Evolutionary conservation across 192 early-diverging fungal species (phyloP).

Genomic region (Mortierella antarctica): DNA sequence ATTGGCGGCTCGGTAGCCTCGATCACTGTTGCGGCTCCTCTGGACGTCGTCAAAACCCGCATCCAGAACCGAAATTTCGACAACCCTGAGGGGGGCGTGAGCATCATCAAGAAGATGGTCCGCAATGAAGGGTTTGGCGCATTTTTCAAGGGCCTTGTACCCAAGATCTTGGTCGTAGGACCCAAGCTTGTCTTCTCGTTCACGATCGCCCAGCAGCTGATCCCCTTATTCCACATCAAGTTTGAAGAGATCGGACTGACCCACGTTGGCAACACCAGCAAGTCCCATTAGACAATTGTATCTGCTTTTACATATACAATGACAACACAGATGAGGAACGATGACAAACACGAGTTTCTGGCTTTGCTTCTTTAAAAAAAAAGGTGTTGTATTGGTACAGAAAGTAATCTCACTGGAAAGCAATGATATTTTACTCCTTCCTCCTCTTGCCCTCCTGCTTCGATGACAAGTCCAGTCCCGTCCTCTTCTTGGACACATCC

Average conservation of each 20-base stretch:
- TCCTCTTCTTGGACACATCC: conserved; percentile 44
- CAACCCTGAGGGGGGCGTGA: conserved; percentile 86
- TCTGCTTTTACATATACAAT: neutral
- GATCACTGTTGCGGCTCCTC: conserved; percentile 91
- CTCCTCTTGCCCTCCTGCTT: conserved; percentile 47
- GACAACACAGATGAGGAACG: no score
- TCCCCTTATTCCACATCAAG: conserved; percentile 74
- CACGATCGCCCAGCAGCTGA: conserved; percentile 93
- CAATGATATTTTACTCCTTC: conserved; percentile 17
- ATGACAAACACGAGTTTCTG: neutral
- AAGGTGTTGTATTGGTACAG: neutral
- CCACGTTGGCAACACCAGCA: conserved; percentile 21
- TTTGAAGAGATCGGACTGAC: conserved; percentile 45
- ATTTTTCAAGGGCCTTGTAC: conserved; percentile 95
- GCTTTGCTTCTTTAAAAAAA: conserved; percentile 1
- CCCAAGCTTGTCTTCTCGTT: conserved; percentile 98
- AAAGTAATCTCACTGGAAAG: neutral
- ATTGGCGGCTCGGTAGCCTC: conserved; percentile 95
- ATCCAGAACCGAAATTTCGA: conserved; percentile 94
- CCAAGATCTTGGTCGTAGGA: conserved; percentile 86
- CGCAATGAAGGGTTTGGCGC: conserved; percentile 88
- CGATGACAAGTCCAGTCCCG: conserved; percentile 22
- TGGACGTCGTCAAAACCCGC: conserved; percentile 99
- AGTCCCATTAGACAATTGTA: neutral
- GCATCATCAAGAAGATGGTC: conserved; percentile 88